phyloP scores from a whole-genome alignment of 495 filamentous ascomycete species.

The Podospora fimiseda region DNA sequence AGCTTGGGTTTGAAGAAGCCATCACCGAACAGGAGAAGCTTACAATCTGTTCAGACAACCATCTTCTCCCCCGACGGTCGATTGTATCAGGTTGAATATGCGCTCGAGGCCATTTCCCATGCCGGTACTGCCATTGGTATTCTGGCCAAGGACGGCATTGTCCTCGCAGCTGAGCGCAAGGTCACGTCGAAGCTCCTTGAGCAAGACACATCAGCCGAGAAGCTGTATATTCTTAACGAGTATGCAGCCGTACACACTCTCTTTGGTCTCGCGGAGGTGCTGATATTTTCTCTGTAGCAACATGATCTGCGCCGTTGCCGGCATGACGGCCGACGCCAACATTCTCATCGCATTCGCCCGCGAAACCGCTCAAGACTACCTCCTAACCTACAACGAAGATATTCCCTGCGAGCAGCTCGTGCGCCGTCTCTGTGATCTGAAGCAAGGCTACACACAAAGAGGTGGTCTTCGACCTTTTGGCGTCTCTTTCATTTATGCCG shows the following conservation, averaged over 20 bases:
- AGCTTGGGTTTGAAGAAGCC: slow-evolving; percentile 8
- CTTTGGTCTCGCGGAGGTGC: neutral
- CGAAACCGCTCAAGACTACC: slow-evolving; percentile 91
- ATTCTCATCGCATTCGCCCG: slow-evolving; percentile 99
- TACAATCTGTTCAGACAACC: slow-evolving; percentile 64
- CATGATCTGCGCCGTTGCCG: slow-evolving; percentile 99
- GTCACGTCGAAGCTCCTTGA: slow-evolving; percentile 98
- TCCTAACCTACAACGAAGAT: slow-evolving; percentile 98
- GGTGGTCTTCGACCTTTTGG: slow-evolving; percentile 96
- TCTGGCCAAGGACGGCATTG: slow-evolving; percentile 95
- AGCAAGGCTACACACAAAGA: slow-evolving; percentile 99
- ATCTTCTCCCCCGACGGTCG: slow-evolving; percentile 99
- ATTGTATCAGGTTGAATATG: slow-evolving; percentile 99
- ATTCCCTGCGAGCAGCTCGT: slow-evolving; percentile 99
- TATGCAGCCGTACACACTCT: slow-evolving; percentile 37
- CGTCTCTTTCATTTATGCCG: slow-evolving; percentile 99
- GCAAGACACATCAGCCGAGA: slow-evolving; percentile 98
- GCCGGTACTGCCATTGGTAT: slow-evolving; percentile 95
- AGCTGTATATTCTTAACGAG: slow-evolving; percentile 99
- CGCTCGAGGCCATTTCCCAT: slow-evolving; percentile 96
- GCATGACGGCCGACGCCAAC: slow-evolving; percentile 99
- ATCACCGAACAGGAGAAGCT: slow-evolving; percentile 25
- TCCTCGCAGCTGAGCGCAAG: slow-evolving; percentile 97
- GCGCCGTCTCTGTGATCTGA: slow-evolving; percentile 91
- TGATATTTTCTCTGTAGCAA: slow-evolving; percentile 54